Evolutionary conservation across 441 rosid genomes (phyloP).

Genomic region (Populus tomentosa): DNA sequence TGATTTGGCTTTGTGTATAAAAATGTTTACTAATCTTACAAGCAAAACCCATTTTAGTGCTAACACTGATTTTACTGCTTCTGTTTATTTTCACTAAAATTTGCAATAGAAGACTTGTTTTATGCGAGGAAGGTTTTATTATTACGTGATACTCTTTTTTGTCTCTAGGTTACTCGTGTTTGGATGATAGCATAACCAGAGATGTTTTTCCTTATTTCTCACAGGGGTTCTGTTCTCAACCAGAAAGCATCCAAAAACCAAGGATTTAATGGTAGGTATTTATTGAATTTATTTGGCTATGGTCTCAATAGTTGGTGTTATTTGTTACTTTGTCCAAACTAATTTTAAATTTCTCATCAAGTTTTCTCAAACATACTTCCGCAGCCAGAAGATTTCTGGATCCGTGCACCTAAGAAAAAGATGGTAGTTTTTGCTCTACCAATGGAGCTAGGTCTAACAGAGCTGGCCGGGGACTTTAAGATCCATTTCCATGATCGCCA

Average conservation of each 20-base stretch:
- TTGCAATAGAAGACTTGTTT: too few relatives aligned
- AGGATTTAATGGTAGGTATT: conserved; percentile 58
- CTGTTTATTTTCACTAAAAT: too few relatives aligned
- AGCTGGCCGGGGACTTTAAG: conserved; percentile 76
- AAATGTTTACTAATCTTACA: too few relatives aligned
- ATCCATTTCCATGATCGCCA: conserved; percentile 76
- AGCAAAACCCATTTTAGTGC: too few relatives aligned
- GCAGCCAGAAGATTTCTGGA: conserved; percentile 94
- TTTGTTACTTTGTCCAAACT: conserved; percentile 1
- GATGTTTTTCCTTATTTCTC: conserved; percentile 7
- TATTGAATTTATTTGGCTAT: conserved; percentile 1
- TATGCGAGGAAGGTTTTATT: too few relatives aligned
- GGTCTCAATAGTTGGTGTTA: neutral
- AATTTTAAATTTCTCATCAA: conserved; percentile 14
- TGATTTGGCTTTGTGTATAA: too few relatives aligned
- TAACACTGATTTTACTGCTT: too few relatives aligned
- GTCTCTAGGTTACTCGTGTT: too few relatives aligned
- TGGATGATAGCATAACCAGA: neutral
- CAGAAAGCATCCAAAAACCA: conserved; percentile 68
- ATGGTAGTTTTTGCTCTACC: conserved; percentile 78
- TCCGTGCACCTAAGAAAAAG: conserved; percentile 70
- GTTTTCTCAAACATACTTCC: conserved; percentile 12
- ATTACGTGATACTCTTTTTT: too few relatives aligned
- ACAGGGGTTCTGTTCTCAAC: conserved; percentile 81
- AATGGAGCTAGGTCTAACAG: conserved; percentile 83